Conservation (phyloP, 805 yeast genomes). For the Brettanomyces custersianus region DNA sequence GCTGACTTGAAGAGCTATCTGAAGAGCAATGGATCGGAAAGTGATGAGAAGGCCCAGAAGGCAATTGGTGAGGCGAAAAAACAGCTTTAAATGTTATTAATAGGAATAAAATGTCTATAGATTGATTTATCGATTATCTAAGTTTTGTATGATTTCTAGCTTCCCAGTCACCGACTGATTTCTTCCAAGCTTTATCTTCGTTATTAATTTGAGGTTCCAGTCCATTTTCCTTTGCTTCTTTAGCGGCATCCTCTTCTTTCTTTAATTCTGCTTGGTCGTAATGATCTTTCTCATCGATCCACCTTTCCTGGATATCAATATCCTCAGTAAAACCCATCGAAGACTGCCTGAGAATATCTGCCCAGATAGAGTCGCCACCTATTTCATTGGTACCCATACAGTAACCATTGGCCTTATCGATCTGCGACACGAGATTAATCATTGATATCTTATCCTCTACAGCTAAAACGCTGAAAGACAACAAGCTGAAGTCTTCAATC, state of each 20-base stretch:
- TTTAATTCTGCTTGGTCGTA: constrained; percentile 61
- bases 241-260: constrained; percentile 23
- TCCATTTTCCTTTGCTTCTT: neutral
- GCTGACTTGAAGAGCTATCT: constrained; percentile 16
- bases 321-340: constrained; percentile 46
- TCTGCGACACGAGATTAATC: constrained; percentile 67
- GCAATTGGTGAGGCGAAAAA: constrained; percentile 18
- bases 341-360: constrained; percentile 79
- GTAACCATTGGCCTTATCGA: constrained; percentile 92
- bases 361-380: constrained; percentile 97
- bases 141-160: neutral
- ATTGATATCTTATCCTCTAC: constrained; percentile 88
- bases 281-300: constrained; percentile 78
- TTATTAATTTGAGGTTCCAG: neutral
- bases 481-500: constrained; percentile 79
- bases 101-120: too few species aligned
- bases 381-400: constrained; percentile 86
- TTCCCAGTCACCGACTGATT: neutral
- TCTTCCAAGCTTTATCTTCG: neutral
- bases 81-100: constrained; percentile 5
- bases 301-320: constrained; percentile 83
- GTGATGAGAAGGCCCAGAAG: constrained; percentile 11
- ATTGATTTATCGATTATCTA: too few species aligned
- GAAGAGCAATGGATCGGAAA: constrained; percentile 12
- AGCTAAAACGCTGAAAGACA: constrained; percentile 80